phyloP scores from a whole-genome alignment of 441 rosid species.

The Bruguiera hainesii region DNA sequence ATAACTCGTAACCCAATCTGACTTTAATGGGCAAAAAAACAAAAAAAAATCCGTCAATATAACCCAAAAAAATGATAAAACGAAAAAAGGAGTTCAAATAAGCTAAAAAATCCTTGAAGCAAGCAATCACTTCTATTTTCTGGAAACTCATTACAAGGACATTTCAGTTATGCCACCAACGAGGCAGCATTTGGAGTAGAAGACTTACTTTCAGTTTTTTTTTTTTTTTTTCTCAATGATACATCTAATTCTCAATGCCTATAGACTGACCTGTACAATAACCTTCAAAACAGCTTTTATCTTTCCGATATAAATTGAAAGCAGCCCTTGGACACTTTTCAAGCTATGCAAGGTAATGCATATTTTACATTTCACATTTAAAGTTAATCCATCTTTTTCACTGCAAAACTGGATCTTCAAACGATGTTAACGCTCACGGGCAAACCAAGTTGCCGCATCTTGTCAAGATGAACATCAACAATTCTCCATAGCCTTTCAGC shows the following conservation, averaged over 20 bases:
- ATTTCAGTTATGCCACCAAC: too few relatives aligned
- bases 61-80: too few relatives aligned
- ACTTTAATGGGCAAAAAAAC: too few relatives aligned
- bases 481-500: constrained; percentile 7
- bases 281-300: constrained; percentile 18
- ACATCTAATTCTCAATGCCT: constrained; percentile 13
- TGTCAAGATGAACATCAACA: not conserved
- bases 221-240: not conserved
- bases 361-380: constrained; percentile 34
- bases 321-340: constrained; percentile 12
- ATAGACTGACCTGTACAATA: constrained; percentile 38
- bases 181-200: too few relatives aligned
- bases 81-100: too few relatives aligned
- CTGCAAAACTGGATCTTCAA: constrained; percentile 42
- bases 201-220: too few relatives aligned
- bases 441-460: constrained; percentile 19
- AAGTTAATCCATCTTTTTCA: constrained; percentile 15
- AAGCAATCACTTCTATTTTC: too few relatives aligned
- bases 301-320: constrained; percentile 16
- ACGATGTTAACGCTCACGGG: constrained; percentile 26
- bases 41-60: too few relatives aligned
- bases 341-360: constrained; percentile 20
- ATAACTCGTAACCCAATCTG: too few relatives aligned
- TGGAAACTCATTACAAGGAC: too few relatives aligned
- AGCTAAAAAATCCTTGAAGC: too few relatives aligned